These are phyloP conservation scores for Globisporangium canariense DNA, from an alignment of 352 stramenopile genomes.

Conservation along the genomic window DNA sequence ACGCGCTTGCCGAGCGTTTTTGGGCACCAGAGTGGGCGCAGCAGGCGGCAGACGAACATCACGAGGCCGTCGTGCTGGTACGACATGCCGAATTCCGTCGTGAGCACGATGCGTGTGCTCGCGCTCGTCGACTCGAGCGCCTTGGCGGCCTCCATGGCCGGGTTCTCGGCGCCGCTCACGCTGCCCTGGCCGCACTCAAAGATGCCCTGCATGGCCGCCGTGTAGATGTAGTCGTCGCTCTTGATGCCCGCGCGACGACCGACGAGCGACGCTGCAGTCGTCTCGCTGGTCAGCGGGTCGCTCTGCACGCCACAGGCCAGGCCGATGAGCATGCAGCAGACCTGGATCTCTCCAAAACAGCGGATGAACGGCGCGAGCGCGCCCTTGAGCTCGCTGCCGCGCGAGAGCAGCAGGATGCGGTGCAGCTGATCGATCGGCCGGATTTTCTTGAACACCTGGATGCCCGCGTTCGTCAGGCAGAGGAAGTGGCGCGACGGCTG, in stretches of 20 bases:
- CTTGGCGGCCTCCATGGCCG: conserved; percentile 28
- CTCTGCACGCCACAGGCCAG: conserved; percentile 82
- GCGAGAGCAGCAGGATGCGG: conserved; percentile 59
- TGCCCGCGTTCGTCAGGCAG: conserved; percentile 78
- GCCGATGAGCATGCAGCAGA: conserved; percentile 87
- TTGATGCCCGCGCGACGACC: conserved; percentile 47
- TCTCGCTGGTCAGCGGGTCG: conserved; percentile 66
- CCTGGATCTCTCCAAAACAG: conserved; percentile 81
- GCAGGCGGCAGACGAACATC: conserved; percentile 75
- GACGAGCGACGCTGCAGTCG: conserved; percentile 44
- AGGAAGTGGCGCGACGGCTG: conserved; percentile 80
- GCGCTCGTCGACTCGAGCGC: conserved; percentile 19
- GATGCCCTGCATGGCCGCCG: conserved; percentile 72
- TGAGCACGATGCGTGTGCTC: conserved; percentile 80
- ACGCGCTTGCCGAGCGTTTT: conserved; percentile 57
- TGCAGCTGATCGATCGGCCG: conserved; percentile 87
- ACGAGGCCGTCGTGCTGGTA: conserved; percentile 84
- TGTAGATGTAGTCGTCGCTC: conserved; percentile 79
- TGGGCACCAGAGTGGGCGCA: conserved; percentile 69
- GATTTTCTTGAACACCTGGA: conserved; percentile 90
- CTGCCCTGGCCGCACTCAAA: conserved; percentile 74
- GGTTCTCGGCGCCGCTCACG: conserved; percentile 24
- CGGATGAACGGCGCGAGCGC: conserved; percentile 72
- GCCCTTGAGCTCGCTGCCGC: conserved; percentile 65
- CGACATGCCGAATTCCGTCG: conserved; percentile 84